Percentiles rank a stretch among this genome's conserved stretches.
Conservation (phyloP, 768 basidiomycete species). For the Erythrobasidium yunnanense region DNA sequence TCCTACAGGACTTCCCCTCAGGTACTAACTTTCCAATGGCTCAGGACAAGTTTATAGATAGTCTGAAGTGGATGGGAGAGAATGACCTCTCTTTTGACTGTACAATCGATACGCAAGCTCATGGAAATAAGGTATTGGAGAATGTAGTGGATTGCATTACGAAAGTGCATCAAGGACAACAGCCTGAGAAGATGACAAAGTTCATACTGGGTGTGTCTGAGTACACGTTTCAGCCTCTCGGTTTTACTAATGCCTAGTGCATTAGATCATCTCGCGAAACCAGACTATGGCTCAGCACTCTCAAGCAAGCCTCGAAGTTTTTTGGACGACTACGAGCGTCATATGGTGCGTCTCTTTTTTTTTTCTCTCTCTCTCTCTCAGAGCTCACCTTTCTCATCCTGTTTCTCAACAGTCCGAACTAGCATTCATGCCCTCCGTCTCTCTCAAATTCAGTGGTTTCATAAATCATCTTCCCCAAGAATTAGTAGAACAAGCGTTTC, state of each 20-base stretch:
- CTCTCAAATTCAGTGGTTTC: not conserved
- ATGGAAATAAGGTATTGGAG: not conserved
- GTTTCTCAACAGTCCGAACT: conserved; percentile 3
- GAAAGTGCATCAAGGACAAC: not conserved
- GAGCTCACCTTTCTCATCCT: not conserved
- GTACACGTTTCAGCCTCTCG: not conserved
- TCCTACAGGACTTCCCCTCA: not conserved
- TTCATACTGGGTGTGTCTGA: not conserved
- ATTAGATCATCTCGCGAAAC: not conserved
- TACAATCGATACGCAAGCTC: not conserved
- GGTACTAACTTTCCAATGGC: not conserved
- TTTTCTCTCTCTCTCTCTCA: not conserved
- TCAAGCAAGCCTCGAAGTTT: not conserved
- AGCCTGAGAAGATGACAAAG: not conserved
- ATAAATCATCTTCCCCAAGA: not conserved
- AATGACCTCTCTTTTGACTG: not conserved
- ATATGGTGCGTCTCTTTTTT: not conserved
- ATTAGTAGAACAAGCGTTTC: not conserved
- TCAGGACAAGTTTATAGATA: not conserved
- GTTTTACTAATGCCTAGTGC: not conserved
- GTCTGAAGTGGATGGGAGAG: not conserved
- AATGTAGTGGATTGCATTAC: not conserved
- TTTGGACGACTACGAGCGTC: not conserved
- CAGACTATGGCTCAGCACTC: not conserved
- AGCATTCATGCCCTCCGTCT: not conserved